Evolutionary conservation across 768 basidiomycete species (phyloP).

Genomic region (Boletus speciosus): DNA sequence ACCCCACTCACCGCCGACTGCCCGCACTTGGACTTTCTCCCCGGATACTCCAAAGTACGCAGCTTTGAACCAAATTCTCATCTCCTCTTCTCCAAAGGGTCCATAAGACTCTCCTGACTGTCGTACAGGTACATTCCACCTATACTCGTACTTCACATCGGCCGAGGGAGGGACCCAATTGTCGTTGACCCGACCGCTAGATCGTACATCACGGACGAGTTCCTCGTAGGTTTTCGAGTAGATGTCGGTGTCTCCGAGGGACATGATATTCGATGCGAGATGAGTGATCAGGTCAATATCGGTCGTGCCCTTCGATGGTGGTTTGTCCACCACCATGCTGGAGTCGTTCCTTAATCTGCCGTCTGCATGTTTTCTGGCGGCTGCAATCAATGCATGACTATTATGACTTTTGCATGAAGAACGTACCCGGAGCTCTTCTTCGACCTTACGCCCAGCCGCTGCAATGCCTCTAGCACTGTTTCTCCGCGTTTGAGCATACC

Average conservation of each 20-base stretch:
- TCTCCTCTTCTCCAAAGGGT: constrained; percentile 76
- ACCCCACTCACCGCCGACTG: constrained; percentile 67
- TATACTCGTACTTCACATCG: constrained; percentile 76
- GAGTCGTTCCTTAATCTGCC: constrained; percentile 32
- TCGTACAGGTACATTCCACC: constrained; percentile 62
- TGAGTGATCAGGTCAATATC: constrained; percentile 81
- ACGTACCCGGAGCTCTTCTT: constrained; percentile 42
- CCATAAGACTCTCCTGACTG: constrained; percentile 61
- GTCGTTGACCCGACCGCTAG: constrained; percentile 62
- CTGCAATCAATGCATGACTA: neutral
- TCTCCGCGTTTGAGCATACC: constrained; percentile 83
- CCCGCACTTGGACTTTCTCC: constrained; percentile 74
- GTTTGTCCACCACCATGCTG: constrained; percentile 52
- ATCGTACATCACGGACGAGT: constrained; percentile 70
- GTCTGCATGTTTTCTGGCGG: constrained; percentile 28
- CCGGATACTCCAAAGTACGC: constrained; percentile 76
- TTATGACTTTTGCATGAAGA: neutral
- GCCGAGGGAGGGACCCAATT: constrained; percentile 77
- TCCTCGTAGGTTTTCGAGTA: constrained; percentile 87
- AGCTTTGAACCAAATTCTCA: constrained; percentile 76
- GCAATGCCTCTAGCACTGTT: constrained; percentile 84
- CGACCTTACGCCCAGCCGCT: constrained; percentile 70
- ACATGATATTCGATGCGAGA: constrained; percentile 85
- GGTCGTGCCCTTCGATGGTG: constrained; percentile 32
- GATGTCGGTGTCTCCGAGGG: constrained; percentile 79